Conservation (phyloP, 768 basidiomycete genomes). For the Boletales sp. region DNA sequence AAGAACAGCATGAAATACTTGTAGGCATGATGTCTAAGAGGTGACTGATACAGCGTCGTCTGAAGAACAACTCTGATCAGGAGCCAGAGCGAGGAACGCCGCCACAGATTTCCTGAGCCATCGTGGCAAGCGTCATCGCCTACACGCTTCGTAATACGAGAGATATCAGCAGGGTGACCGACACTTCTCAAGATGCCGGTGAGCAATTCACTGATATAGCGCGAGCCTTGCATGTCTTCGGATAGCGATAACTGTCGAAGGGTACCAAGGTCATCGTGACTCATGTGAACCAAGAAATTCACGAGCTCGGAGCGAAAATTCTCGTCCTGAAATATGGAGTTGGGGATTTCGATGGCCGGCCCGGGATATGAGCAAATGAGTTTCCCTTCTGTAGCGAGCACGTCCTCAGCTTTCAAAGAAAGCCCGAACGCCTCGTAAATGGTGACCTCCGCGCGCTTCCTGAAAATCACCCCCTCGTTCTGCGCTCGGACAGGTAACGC, state of each 20-base stretch:
- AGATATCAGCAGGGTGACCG: conserved; percentile 14
- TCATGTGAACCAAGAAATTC: conserved; percentile 34
- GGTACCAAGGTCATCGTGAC: conserved; percentile 29
- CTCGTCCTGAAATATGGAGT: conserved; percentile 22
- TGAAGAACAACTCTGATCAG: conserved; percentile 33
- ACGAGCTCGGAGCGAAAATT: conserved; percentile 35
- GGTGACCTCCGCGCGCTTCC: conserved; percentile 13
- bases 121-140: conserved; percentile 26
- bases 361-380: conserved; percentile 43
- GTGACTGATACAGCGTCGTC: conserved; percentile 20
- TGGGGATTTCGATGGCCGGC: conserved; percentile 37
- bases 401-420: conserved; percentile 29
- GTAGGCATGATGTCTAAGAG: conserved; percentile 28
- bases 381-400: conserved; percentile 39
- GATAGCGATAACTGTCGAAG: no score
- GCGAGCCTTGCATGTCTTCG: no score
- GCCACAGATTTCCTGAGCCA: conserved; percentile 26
- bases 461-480: conserved; percentile 45
- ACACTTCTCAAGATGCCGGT: conserved; percentile 40
- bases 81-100: conserved; percentile 36
- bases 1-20: conserved; percentile 48
- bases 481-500: conserved; percentile 40
- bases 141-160: conserved; percentile 30
- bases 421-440: conserved; percentile 35
- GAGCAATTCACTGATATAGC: conserved; percentile 45